These are phyloP conservation scores for Epithele typhae DNA, from an alignment of 768 basidiomycete species.

Conservation along the genomic window DNA sequence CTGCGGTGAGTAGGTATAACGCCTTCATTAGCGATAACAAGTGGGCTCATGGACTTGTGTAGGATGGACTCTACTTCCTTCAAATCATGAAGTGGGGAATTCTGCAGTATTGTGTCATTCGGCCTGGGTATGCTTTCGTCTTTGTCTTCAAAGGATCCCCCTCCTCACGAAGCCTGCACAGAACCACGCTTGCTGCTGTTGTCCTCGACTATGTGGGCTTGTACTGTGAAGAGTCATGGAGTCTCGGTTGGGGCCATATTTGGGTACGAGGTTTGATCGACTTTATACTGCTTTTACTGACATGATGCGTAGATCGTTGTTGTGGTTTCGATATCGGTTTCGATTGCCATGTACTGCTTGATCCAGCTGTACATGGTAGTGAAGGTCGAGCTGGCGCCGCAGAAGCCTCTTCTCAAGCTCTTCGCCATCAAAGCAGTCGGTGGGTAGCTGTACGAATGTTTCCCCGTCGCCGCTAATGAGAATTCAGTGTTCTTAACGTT, in stretches of 20 bases:
- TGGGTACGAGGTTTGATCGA: slow-evolving; percentile 40
- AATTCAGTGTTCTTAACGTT: slow-evolving; percentile 62
- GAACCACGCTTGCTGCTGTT: slow-evolving; percentile 58
- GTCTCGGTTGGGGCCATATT: slow-evolving; percentile 61
- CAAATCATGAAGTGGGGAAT: slow-evolving; percentile 77
- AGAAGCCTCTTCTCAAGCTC: slow-evolving; percentile 62
- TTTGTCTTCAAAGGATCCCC: not conserved
- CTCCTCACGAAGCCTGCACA: slow-evolving; percentile 16
- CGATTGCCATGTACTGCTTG: slow-evolving; percentile 75
- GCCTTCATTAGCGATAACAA: not conserved
- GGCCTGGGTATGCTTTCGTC: slow-evolving; percentile 42
- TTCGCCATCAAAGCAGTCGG: slow-evolving; percentile 73
- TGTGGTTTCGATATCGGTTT: slow-evolving; percentile 65
- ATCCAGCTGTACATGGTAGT: slow-evolving; percentile 67
- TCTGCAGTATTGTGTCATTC: slow-evolving; percentile 65
- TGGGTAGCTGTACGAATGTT: slow-evolving; percentile 24
- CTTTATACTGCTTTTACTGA: not conserved
- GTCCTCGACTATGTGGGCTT: slow-evolving; percentile 57
- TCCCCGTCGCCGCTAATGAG: too few relatives aligned
- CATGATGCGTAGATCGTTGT: slow-evolving; percentile 41
- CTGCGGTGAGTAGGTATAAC: slow-evolving; percentile 37
- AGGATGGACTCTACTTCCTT: slow-evolving; percentile 67
- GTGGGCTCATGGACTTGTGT: not conserved
- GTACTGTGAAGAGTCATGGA: slow-evolving; percentile 75
- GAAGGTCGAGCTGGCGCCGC: slow-evolving; percentile 46